phyloP scores from a whole-genome alignment of 2,329 filamentous ascomycete species.

The Penicillium corylophilum region DNA sequence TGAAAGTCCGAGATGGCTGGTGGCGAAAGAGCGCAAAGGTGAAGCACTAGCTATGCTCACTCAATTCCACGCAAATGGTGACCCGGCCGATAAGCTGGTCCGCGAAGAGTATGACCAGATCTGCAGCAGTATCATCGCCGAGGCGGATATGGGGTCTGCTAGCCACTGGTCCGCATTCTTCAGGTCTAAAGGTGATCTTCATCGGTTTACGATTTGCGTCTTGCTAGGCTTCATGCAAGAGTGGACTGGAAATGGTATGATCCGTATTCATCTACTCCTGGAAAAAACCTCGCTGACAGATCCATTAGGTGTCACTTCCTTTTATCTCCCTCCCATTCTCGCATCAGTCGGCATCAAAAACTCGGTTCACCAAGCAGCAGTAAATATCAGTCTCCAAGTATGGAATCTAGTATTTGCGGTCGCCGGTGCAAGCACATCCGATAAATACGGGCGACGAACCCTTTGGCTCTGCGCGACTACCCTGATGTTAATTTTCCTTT shows the following conservation, averaged over 20 bases:
- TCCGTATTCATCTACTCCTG: slow-evolving; percentile 20
- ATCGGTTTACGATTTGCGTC: slow-evolving; percentile 22
- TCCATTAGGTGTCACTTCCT: slow-evolving; percentile 28
- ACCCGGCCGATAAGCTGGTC: slow-evolving; percentile 26
- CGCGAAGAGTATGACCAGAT: slow-evolving; percentile 27
- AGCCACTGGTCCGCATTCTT: slow-evolving; percentile 21
- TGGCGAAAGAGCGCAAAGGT: slow-evolving; percentile 57
- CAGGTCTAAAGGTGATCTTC: slow-evolving; percentile 15
- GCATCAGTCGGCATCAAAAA: slow-evolving; percentile 32
- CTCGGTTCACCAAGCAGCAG: slow-evolving; percentile 23
- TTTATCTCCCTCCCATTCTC: slow-evolving; percentile 41
- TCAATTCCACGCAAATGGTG: slow-evolving; percentile 58
- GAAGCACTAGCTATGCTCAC: slow-evolving; percentile 58
- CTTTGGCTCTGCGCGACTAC: slow-evolving; percentile 15
- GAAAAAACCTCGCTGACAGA: slow-evolving; percentile 2
- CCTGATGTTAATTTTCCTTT: slow-evolving; percentile 17
- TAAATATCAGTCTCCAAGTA: slow-evolving; percentile 26
- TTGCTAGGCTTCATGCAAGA: slow-evolving; percentile 26
- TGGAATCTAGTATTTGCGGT: slow-evolving; percentile 26
- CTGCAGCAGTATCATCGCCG: slow-evolving; percentile 21
- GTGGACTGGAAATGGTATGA: slow-evolving; percentile 30
- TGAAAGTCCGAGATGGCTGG: slow-evolving; percentile 63
- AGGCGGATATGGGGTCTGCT: slow-evolving; percentile 12
- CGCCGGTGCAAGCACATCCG: slow-evolving; percentile 13
- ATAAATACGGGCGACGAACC: slow-evolving; percentile 12